A percentile compares a stretch with the other conserved stretches of the same genome.
Conservation (phyloP, 768 basidiomycete species). For the Russula sp. region DNA sequence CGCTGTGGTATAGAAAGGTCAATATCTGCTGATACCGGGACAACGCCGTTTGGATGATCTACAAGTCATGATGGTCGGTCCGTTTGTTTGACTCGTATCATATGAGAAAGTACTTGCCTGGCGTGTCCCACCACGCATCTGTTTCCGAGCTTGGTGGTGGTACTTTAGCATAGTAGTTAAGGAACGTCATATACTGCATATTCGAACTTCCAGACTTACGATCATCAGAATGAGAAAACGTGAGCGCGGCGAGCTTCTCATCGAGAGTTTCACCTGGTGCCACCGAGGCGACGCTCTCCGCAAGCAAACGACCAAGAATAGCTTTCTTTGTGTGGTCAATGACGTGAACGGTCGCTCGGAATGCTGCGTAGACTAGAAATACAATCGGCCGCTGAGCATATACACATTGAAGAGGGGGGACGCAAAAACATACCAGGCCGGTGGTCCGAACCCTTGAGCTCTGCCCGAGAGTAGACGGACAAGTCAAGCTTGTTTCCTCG, state of each 20-base stretch:
- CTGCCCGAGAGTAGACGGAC: conserved; percentile 73
- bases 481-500: conserved; percentile 67
- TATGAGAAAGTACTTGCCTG: conserved; percentile 37
- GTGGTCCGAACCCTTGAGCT: conserved; percentile 90
- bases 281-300: conserved; percentile 56
- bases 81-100: neutral
- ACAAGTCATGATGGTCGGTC: neutral
- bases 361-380: conserved; percentile 70
- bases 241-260: conserved; percentile 58
- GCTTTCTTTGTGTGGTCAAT: conserved; percentile 73
- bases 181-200: neutral
- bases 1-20: conserved; percentile 20
- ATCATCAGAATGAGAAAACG: conserved; percentile 40
- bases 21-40: conserved; percentile 36
- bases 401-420: neutral
- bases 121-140: conserved; percentile 69
- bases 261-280: conserved; percentile 61
- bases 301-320: conserved; percentile 56
- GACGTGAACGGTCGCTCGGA: conserved; percentile 67
- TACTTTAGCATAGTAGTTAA: conserved; percentile 37
- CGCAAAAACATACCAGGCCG: conserved; percentile 59
- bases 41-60: conserved; percentile 56
- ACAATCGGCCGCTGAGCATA: neutral
- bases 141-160: conserved; percentile 83
- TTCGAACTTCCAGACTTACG: conserved; percentile 31